These are phyloP conservation scores for Penicillium fimorum DNA, from an alignment of 495 filamentous ascomycete species.

Conservation along the genomic window DNA sequence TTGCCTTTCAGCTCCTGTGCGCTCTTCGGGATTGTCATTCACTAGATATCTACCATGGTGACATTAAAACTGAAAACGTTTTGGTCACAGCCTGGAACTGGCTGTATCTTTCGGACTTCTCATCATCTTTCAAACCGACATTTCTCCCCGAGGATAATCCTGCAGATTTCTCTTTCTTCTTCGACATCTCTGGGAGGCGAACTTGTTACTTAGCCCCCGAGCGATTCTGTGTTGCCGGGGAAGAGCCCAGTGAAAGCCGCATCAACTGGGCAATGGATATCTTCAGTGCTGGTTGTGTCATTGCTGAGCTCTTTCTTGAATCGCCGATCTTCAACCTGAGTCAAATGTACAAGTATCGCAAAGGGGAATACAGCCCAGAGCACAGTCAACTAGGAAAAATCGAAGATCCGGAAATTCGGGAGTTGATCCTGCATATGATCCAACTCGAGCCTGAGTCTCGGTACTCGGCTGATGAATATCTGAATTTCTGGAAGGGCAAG, in stretches of 20 bases:
- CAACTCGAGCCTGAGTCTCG: constrained; percentile 85
- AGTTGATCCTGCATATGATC: constrained; percentile 93
- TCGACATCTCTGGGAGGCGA: constrained; percentile 85
- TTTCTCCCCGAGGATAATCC: constrained; percentile 96
- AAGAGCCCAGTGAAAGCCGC: constrained; percentile 59
- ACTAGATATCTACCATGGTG: constrained; percentile 89
- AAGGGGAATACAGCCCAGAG: constrained; percentile 86
- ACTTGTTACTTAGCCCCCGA: constrained; percentile 98
- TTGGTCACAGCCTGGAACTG: constrained; percentile 99
- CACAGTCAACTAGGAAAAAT: constrained; percentile 80
- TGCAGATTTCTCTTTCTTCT: constrained; percentile 95
- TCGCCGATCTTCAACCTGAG: constrained; percentile 87
- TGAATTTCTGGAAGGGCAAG: constrained; percentile 87
- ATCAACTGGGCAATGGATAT: constrained; percentile 98
- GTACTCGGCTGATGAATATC: constrained; percentile 90
- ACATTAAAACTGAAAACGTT: constrained; percentile 97
- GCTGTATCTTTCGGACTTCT: constrained; percentile 96
- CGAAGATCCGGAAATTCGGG: constrained; percentile 79
- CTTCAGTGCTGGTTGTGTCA: constrained; percentile 95
- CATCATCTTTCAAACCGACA: constrained; percentile 90
- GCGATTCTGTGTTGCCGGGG: constrained; percentile 72
- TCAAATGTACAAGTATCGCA: constrained; percentile 91
- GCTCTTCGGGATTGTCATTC: constrained; percentile 90
- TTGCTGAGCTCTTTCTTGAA: constrained; percentile 96
- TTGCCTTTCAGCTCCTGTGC: constrained; percentile 93